Conservation (phyloP, 805 yeast genomes). For the Wickerhamomyces mucosus region DNA sequence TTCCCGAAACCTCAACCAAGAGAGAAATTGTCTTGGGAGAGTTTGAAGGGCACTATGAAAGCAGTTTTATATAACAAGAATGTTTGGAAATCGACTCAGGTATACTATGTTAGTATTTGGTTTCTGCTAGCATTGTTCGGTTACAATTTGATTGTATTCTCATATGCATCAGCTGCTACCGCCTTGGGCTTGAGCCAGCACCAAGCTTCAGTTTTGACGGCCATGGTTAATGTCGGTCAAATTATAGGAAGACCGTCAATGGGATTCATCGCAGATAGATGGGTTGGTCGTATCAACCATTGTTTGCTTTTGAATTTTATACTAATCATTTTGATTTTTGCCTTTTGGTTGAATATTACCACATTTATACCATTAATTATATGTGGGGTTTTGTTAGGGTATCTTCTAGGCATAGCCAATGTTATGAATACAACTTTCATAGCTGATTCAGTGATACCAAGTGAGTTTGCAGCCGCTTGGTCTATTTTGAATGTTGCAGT, state of each 20-base stretch:
- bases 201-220: conserved; percentile 36
- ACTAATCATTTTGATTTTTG: conserved; percentile 28
- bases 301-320: conserved; percentile 28
- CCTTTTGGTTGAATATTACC: conserved; percentile 37
- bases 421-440: conserved; percentile 32
- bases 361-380: conserved; percentile 30
- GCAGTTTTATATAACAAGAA: conserved; percentile 24
- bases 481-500: conserved; percentile 24
- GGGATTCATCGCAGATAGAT: conserved; percentile 36
- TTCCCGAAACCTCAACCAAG: conserved; percentile 20
- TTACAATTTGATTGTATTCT: conserved; percentile 34
- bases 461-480: conserved; percentile 32
- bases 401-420: conserved; percentile 34
- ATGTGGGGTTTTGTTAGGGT: conserved; percentile 34
- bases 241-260: conserved; percentile 38
- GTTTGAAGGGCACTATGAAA: conserved; percentile 13
- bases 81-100: conserved; percentile 22
- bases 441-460: conserved; percentile 30
- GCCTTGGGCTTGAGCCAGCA: conserved; percentile 37
- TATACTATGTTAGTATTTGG: conserved; percentile 27
- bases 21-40: conserved; percentile 3
- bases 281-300: conserved; percentile 34
- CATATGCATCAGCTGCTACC: conserved; percentile 36
- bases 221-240: conserved; percentile 39
- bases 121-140: conserved; percentile 28